These are phyloP conservation scores for Parastagonospora nodorum DNA, from an alignment of 2,329 filamentous ascomycete genomes.

Conservation along the genomic window DNA sequence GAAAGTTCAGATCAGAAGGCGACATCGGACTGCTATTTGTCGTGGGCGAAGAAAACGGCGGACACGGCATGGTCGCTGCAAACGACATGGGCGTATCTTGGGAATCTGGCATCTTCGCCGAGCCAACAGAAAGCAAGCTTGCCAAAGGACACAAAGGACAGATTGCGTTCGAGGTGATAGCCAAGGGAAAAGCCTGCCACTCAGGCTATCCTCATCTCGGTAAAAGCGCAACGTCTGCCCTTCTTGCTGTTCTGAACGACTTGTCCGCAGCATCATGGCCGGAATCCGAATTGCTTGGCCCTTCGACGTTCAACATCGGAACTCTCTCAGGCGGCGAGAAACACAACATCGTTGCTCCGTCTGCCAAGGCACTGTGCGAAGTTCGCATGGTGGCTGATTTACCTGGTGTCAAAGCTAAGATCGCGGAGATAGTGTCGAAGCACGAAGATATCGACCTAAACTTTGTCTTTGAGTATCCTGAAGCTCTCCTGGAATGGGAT, in stretches of 20 bases:
- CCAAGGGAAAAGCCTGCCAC: background rate
- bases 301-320: background rate
- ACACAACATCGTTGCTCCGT: slow-evolving; percentile 1
- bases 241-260: slow-evolving; percentile 1
- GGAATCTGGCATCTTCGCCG: background rate
- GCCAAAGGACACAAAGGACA: slow-evolving; percentile 1
- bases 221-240: background rate
- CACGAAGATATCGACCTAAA: background rate
- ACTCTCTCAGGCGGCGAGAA: background rate
- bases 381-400: background rate
- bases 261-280: background rate
- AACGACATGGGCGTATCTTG: background rate
- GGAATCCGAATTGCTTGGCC: background rate
- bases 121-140: slow-evolving; percentile 1
- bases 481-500: background rate
- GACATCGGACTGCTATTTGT: background rate
- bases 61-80: background rate
- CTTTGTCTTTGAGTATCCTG: slow-evolving; percentile 1
- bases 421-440: background rate
- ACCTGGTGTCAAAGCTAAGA: background rate
- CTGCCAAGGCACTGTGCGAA: slow-evolving; percentile 1
- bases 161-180: background rate
- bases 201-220: slow-evolving; percentile 1
- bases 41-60: background rate
- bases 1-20: background rate